phyloP scores from a whole-genome alignment of 805 yeast genomes.

The Kodamaea sagamina region DNA sequence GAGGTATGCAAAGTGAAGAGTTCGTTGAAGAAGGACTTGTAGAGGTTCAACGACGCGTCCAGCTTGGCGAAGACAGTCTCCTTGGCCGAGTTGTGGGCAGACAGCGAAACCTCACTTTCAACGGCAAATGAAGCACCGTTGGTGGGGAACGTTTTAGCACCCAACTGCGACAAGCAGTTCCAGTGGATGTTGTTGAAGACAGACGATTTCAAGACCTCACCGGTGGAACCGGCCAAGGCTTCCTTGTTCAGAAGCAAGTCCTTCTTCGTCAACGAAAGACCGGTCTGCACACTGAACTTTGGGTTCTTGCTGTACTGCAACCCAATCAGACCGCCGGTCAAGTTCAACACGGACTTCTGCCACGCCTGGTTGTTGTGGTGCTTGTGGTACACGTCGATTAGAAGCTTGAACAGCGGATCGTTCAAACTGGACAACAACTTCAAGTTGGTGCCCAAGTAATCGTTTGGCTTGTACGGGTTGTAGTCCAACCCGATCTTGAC shows the following conservation, averaged over 20 bases:
- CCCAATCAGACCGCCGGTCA: slow-evolving; percentile 55
- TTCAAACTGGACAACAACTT: slow-evolving; percentile 47
- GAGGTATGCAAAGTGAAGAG: slow-evolving; percentile 52
- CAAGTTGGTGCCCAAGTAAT: slow-evolving; percentile 47
- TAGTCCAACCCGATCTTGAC: slow-evolving; percentile 50
- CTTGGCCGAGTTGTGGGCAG: slow-evolving; percentile 24
- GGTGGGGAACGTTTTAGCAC: slow-evolving; percentile 37
- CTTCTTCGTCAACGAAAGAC: slow-evolving; percentile 62
- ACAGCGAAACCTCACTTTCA: slow-evolving; percentile 47
- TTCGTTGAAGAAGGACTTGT: slow-evolving; percentile 46
- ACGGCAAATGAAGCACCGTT: slow-evolving; percentile 63
- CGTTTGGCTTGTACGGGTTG: slow-evolving; percentile 55
- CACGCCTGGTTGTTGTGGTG: slow-evolving; percentile 49
- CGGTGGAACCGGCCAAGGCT: slow-evolving; percentile 15
- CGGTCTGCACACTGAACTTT: slow-evolving; percentile 41
- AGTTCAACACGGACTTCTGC: slow-evolving; percentile 58
- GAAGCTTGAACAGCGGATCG: slow-evolving; percentile 46
- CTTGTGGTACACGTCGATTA: slow-evolving; percentile 33
- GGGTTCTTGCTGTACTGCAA: slow-evolving; percentile 34
- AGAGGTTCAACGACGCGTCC: slow-evolving; percentile 28
- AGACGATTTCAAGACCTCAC: slow-evolving; percentile 40
- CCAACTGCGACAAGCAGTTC: slow-evolving; percentile 24
- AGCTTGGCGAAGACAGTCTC: slow-evolving; percentile 38
- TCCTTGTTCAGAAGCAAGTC: slow-evolving; percentile 22
- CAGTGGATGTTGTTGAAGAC: slow-evolving; percentile 29